Conservation (phyloP, 352 stramenopile species). For the Phytophthora chlamydospora region DNA sequence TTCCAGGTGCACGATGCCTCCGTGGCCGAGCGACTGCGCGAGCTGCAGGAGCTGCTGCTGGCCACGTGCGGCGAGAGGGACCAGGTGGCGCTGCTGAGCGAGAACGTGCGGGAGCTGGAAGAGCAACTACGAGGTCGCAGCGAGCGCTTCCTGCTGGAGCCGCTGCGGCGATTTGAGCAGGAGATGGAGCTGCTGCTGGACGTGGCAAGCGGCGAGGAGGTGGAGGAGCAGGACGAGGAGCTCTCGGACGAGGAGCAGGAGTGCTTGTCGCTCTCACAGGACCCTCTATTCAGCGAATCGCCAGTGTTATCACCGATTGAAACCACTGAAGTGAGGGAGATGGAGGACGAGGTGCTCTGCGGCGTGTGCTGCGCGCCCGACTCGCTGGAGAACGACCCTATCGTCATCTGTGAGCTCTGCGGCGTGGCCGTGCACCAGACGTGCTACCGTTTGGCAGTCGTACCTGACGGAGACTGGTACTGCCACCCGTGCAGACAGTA, state of each 20-base stretch:
- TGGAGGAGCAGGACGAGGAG: constrained; percentile 20
- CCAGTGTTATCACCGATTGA: neutral
- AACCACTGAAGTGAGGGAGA: constrained; percentile 1
- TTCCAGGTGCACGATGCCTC: constrained; percentile 62
- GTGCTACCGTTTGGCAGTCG: constrained; percentile 71
- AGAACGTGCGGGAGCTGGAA: constrained; percentile 61
- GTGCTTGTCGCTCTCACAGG: constrained; percentile 18
- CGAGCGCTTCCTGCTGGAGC: constrained; percentile 61
- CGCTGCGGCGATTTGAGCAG: constrained; percentile 66
- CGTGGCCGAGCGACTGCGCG: constrained; percentile 42
- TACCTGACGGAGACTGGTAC: constrained; percentile 82
- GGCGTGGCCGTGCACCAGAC: constrained; percentile 77
- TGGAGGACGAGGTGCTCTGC: constrained; percentile 61
- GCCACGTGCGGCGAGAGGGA: constrained; percentile 48
- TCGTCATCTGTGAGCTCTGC: constrained; percentile 85
- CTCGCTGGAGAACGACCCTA: constrained; percentile 74
- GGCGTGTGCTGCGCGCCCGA: constrained; percentile 69
- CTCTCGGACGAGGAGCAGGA: constrained; percentile 27
- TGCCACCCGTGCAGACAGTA: constrained; percentile 72
- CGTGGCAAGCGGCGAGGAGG: constrained; percentile 40
- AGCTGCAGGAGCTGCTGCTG: constrained; percentile 59
- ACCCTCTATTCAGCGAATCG: constrained; percentile 2
- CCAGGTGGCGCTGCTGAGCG: constrained; percentile 54
- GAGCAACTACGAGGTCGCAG: constrained; percentile 42
- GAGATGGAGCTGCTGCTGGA: constrained; percentile 71